Evolutionary conservation across 1,139 yeast genomes (phyloP), one percentile per base, ranked within the genome.

Genomic region (Saccharomycopsis crataegensis): DNA sequence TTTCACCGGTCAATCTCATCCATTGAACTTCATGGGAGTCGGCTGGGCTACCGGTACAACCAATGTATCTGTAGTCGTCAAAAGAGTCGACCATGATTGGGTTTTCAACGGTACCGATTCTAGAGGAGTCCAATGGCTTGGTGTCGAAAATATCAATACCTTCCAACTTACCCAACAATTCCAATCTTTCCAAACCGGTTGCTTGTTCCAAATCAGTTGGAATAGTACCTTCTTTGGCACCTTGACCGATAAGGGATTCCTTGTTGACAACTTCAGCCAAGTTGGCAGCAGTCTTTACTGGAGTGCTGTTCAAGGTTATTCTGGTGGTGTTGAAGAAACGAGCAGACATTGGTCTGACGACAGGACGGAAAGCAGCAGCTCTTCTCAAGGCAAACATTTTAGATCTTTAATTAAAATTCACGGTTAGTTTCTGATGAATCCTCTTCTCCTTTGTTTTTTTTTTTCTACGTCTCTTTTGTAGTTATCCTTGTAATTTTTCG

Each of bases 161-260:
- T 74, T 90, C 96, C 71, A 86, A 75, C 75, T 90, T 87, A 77
- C 96, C 97, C 67, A 93, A 82, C 66, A 87, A 71, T 79, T 93
- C 99, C 65, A 90, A 80, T 83, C 99, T 90, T 74, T 87, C 98
- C 69, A 93, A 79, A 86, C 99, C 99, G 56, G 99, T 94, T 65
- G 97, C 91, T 76, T 91, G 98, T 67, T 93, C 97, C 65, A 87
- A 69, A 71, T 91, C 96, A 58, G 96, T 82, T 70, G 99, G 98
- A 65, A 93, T 83, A 57, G 85, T 78, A 65, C 94, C 96, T 60
- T 71, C 74, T 65, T 78, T 74, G 61, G 96, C 96, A 80, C 96
- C 97, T 57, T 85, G 82, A 72, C 97, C 96, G 64, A 90, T 80
- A 72, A 93, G 81, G 56, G 91, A 78, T 66, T 80, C 87, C 55